Percentiles rank a stretch among this genome's conserved stretches.
These are phyloP conservation scores for Mrakia frigida DNA, from an alignment of 768 basidiomycete species.

Conservation along the genomic window DNA sequence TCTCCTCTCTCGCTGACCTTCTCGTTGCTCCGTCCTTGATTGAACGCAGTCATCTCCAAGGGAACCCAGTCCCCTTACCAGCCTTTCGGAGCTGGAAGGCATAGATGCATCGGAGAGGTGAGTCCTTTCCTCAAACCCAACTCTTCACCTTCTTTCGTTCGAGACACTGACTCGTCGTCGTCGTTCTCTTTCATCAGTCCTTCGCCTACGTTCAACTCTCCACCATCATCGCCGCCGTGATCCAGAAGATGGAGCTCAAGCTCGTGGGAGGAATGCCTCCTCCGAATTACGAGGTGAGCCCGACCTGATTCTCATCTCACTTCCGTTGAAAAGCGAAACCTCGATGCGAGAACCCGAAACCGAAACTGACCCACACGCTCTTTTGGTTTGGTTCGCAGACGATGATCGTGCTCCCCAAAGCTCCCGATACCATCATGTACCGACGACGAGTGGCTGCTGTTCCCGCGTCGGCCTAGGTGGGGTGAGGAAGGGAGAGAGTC, in stretches of 20 bases:
- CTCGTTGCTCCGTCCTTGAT: conserved; percentile 26
- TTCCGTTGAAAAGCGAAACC: neutral
- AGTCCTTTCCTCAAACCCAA: neutral
- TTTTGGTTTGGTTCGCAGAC: conserved; percentile 53
- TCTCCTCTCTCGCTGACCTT: conserved; percentile 37
- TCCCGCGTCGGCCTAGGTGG: neutral
- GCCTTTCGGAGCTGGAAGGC: conserved; percentile 94
- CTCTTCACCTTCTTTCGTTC: no score
- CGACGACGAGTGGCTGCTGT: conserved; percentile 2
- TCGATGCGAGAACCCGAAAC: neutral
- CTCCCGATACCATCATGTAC: conserved; percentile 37
- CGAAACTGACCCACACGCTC: neutral
- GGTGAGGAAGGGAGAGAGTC: neutral
- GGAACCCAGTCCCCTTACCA: conserved; percentile 94
- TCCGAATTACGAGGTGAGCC: conserved; percentile 81
- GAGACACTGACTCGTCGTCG: no score
- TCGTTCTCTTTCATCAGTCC: conserved; percentile 46
- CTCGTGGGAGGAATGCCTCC: conserved; percentile 64
- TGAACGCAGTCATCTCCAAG: conserved; percentile 49
- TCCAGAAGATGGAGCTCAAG: conserved; percentile 69
- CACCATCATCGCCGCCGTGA: conserved; percentile 68
- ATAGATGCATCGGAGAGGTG: conserved; percentile 89
- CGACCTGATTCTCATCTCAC: conserved; percentile 29
- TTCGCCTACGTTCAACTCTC: conserved; percentile 95
- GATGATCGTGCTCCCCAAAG: conserved; percentile 79